These are phyloP conservation scores for Dendrocalamus sinicus DNA, from an alignment of 176 grass and related monocot species.

Conservation along the genomic window DNA sequence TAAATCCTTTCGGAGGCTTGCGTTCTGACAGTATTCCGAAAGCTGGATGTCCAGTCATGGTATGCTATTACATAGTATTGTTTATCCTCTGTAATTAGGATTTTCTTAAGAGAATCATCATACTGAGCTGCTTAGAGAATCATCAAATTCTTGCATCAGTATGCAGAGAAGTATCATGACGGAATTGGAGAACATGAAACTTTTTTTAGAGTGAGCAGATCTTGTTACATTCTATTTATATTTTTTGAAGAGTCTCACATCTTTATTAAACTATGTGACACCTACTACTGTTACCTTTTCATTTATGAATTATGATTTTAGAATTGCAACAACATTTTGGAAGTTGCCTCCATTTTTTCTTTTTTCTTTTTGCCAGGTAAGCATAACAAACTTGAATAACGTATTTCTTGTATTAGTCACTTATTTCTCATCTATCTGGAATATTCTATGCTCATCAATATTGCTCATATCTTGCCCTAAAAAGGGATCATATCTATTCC, in stretches of 20 bases:
- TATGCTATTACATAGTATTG: conserved; percentile 48
- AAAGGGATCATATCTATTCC: too few species aligned
- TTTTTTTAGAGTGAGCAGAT: conserved; percentile 5
- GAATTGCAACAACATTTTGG: too few species aligned
- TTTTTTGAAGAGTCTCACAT: too few species aligned
- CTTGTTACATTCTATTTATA: background rate
- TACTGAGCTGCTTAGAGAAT: conserved; percentile 20
- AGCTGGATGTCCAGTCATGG: conserved; percentile 95
- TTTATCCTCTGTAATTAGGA: conserved; percentile 29
- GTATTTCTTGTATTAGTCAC: too few species aligned
- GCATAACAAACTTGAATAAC: too few species aligned
- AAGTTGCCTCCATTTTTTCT: too few species aligned
- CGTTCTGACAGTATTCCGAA: conserved; percentile 93
- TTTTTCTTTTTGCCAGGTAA: too few species aligned
- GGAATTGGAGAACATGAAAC: conserved; percentile 3
- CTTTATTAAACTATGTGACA: background rate
- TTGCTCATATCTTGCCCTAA: too few species aligned
- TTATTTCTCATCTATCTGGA: too few species aligned
- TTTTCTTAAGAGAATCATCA: background rate
- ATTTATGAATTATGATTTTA: too few species aligned
- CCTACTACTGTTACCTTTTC: conserved; percentile 24
- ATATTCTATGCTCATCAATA: too few species aligned
- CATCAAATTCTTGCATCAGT: background rate
- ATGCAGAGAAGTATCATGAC: conserved; percentile 22
- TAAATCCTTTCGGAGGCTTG: conserved; percentile 97